Evolutionary conservation across 2,329 filamentous ascomycete species (phyloP).

Genomic region (Penicillium rolfsii): DNA sequence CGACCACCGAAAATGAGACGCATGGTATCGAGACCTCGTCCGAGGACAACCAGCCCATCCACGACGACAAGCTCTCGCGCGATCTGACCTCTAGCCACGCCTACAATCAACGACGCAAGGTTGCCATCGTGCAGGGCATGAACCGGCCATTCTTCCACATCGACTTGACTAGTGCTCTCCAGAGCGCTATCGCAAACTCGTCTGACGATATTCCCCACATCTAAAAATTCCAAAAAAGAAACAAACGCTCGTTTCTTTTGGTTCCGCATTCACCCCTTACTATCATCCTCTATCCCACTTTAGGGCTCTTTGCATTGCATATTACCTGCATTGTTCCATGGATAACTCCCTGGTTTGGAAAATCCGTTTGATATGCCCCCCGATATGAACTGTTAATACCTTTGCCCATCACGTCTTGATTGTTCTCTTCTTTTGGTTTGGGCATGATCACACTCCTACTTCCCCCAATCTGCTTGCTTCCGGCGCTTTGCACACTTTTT

Average conservation of each 20-base stretch:
- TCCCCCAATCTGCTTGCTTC: neutral
- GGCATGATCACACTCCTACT: neutral
- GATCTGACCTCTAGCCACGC: slow-evolving; percentile 55
- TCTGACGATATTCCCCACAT: slow-evolving; percentile 46
- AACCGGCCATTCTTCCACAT: slow-evolving; percentile 93
- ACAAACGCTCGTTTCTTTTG: neutral
- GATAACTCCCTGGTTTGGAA: slow-evolving; percentile 27
- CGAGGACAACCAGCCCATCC: slow-evolving; percentile 33
- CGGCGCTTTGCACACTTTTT: neutral
- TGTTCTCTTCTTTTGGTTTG: neutral
- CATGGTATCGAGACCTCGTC: slow-evolving; percentile 36
- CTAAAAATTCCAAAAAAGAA: slow-evolving; percentile 2
- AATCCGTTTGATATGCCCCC: slow-evolving; percentile 25
- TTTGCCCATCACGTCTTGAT: slow-evolving; percentile 6
- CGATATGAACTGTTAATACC: slow-evolving; percentile 29
- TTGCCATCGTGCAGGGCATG: slow-evolving; percentile 77
- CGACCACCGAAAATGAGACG: slow-evolving; percentile 38
- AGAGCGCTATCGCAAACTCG: slow-evolving; percentile 81
- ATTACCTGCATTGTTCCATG: slow-evolving; percentile 20
- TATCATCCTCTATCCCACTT: slow-evolving; percentile 2
- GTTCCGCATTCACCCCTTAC: neutral
- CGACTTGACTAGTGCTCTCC: slow-evolving; percentile 84
- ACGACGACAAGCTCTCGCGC: slow-evolving; percentile 48
- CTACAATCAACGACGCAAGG: slow-evolving; percentile 42
- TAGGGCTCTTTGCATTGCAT: slow-evolving; percentile 16